Conservation (phyloP, 73 alveolate species). For the Tetrahymena malaccensis region DNA sequence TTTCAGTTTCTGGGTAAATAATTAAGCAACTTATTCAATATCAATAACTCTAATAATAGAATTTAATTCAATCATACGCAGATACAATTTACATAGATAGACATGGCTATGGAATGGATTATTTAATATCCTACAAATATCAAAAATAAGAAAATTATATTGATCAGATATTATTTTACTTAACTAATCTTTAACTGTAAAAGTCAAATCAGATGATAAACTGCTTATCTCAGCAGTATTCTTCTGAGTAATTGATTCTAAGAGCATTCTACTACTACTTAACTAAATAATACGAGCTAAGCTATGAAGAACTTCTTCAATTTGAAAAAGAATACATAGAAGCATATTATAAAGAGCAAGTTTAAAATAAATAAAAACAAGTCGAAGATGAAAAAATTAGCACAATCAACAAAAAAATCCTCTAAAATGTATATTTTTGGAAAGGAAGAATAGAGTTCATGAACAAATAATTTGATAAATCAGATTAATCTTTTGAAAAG, state of each 20-base stretch:
- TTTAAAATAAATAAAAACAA: not conserved
- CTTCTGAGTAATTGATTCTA: not conserved
- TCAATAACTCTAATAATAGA: not conserved
- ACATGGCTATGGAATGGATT: not conserved
- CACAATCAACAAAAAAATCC: not conserved
- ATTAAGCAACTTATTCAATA: not conserved
- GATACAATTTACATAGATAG: not conserved
- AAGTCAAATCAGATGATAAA: not conserved
- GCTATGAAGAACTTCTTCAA: not conserved
- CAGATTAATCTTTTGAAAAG: not conserved
- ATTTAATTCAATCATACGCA: not conserved
- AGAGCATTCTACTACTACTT: not conserved
- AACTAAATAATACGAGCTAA: not conserved
- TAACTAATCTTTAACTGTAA: not conserved
- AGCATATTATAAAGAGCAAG: not conserved
- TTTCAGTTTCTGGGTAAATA: not conserved
- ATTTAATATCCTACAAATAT: not conserved
- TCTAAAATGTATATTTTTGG: not conserved
- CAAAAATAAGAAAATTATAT: not conserved
- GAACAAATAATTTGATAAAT: not conserved
- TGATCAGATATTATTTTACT: not conserved
- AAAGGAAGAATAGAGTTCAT: not conserved
- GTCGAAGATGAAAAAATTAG: not conserved
- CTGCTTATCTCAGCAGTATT: not conserved
- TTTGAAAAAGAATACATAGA: not conserved